Conservation (phyloP, 352 stramenopile species). For the Pythium folliculosum region DNA sequence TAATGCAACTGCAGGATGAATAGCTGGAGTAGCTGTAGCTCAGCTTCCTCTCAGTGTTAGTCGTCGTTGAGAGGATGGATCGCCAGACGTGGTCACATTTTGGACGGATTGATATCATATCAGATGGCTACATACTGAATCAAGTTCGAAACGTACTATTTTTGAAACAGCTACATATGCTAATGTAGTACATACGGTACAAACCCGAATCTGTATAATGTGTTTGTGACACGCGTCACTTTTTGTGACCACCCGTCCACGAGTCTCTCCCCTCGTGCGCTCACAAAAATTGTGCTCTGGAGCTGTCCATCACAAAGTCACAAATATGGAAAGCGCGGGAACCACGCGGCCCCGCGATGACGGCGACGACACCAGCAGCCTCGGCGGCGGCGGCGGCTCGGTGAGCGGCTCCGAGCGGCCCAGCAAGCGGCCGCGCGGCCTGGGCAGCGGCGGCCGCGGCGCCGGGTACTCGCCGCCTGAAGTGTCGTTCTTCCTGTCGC, state of each 20-base stretch:
- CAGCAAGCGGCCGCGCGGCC: slow-evolving; percentile 12
- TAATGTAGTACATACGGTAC: background rate
- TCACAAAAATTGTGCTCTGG: slow-evolving; percentile 1
- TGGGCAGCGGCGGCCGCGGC: slow-evolving; percentile 14
- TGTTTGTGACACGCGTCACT: slow-evolving; percentile 17
- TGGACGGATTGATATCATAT: background rate
- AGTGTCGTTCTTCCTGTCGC: slow-evolving; percentile 25
- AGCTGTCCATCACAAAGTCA: slow-evolving; percentile 8
- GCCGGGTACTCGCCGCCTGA: slow-evolving; percentile 25
- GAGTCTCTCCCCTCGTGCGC: background rate
- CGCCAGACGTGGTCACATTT: no score
- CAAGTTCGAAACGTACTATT: no score
- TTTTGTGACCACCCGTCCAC: slow-evolving; percentile 19
- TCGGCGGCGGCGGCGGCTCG: background rate
- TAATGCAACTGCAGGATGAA: background rate
- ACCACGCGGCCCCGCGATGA: slow-evolving; percentile 14
- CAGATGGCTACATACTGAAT: no score
- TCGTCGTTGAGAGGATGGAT: no score
- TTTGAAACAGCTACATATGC: background rate
- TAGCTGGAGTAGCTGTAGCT: background rate
- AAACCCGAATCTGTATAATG: background rate
- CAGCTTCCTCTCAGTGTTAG: no score
- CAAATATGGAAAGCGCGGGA: slow-evolving; percentile 26
- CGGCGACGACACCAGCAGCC: background rate
- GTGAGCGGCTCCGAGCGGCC: slow-evolving; percentile 1